Conservation (phyloP, 306 rosid genomes). For the Psophocarpus tetragonolobus region DNA sequence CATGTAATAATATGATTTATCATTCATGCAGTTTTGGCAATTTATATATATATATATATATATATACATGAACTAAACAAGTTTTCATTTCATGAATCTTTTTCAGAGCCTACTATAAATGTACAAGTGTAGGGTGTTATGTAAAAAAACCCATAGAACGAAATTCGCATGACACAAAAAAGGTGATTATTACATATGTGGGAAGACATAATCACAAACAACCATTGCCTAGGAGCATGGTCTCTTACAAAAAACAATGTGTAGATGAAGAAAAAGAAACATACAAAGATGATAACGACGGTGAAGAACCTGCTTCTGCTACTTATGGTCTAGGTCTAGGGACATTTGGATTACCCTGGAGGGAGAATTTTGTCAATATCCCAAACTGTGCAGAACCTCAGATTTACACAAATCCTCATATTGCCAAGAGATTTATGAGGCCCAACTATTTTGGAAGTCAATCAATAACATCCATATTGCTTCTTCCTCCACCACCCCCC, state of each 20-base stretch:
- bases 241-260: not conserved
- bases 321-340: too few species aligned
- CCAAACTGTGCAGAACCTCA: too few species aligned
- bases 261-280: not conserved
- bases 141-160: slow-evolving; percentile 77
- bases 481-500: slow-evolving; percentile 45
- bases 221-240: slow-evolving; percentile 41
- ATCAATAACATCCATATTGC: slow-evolving; percentile 43
- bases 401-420: too few species aligned
- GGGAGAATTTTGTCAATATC: too few species aligned
- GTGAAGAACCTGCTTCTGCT: too few species aligned
- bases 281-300: too few species aligned
- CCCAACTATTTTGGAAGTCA: slow-evolving; percentile 37
- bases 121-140: slow-evolving; percentile 60
- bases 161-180: slow-evolving; percentile 52
- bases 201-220: slow-evolving; percentile 71
- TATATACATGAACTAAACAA: not conserved
- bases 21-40: too few species aligned
- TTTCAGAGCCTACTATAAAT: slow-evolving; percentile 71
- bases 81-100: not conserved
- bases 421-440: too few species aligned
- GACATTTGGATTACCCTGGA: too few species aligned
- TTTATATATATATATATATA: too few species aligned
- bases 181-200: slow-evolving; percentile 59
- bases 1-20: too few species aligned